Base-by-base conservation (phyloP, 1,284 basidiomycete species). In the Rhizopogon parksii region DNA sequence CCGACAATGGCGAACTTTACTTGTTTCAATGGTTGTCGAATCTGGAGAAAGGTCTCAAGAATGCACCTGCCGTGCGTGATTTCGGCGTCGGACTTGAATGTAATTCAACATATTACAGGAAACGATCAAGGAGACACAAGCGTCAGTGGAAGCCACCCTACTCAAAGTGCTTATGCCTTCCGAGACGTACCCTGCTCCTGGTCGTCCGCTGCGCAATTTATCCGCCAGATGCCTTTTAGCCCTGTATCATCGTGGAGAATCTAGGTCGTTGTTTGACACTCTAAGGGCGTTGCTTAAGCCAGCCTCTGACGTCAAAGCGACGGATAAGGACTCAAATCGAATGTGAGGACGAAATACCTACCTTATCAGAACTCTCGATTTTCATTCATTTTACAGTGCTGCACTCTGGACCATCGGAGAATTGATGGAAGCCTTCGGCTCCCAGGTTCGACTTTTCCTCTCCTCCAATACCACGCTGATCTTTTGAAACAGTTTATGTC, bases 371-470 rank as follows among this genome's bases (percentile, higher is more conserved):
- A 40, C 43, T 53, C 40, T 32, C 36, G 51, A 54, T 55, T 36
- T 32, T 9, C 53, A 53, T 24, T 46, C 8, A 5, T 2, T 19
- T 21, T 19, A 52, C 55, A 90, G 88, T 56, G 84, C 86, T 17
- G 82, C 86, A 2, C 77, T 91, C 63, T 91, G 88, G 58, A 85
- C 85, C 54, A 78, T 94, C 25, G 94, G 92, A 11, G 91, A 95
- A 64, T 71, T 97, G 11, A 95, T 97, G 85, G 79, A 74, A 39
- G 74, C 76, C 7, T 87, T 88, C 59, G 95, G 95, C 3, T 77
- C 83, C 4, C 89, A 95, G 71, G 91, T 88, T 60, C 55, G 81
- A 64, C 15, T 15, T 24, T 19, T 47, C 36, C 46, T 43, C 25
- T 25, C 35, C 11, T 14, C 19, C n/a, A 37, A 14, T 36, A 45